Evolutionary conservation across 768 basidiomycete species (phyloP).

Genomic region (Hebeloma cylindrosporum): DNA sequence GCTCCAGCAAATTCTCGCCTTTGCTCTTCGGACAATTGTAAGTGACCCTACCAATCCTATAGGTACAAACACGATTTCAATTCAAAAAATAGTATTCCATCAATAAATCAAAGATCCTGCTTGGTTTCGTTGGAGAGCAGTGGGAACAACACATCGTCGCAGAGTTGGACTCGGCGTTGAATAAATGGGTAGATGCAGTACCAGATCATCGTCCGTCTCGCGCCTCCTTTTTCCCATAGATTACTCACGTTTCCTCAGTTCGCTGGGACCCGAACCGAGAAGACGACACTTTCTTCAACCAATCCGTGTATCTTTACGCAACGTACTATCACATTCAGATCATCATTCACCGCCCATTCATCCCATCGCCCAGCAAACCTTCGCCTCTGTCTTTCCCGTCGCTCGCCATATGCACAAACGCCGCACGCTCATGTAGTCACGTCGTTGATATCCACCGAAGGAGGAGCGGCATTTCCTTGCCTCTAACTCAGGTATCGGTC

Average conservation of each 20-base stretch:
- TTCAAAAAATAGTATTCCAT: slow-evolving; percentile 76
- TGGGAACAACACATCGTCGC: slow-evolving; percentile 74
- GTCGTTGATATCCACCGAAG: slow-evolving; percentile 61
- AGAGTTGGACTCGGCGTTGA: slow-evolving; percentile 69
- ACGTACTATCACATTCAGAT: slow-evolving; percentile 64
- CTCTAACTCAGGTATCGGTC: slow-evolving; percentile 36
- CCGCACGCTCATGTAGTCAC: slow-evolving; percentile 81
- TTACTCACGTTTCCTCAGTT: slow-evolving; percentile 28
- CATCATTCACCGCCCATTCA: slow-evolving; percentile 75
- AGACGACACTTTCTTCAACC: slow-evolving; percentile 48
- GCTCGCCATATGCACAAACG: slow-evolving; percentile 74
- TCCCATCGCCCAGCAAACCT: slow-evolving; percentile 55
- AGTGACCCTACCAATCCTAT: slow-evolving; percentile 19
- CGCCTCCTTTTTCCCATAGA: not conserved
- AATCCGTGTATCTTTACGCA: slow-evolving; percentile 57
- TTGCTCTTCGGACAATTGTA: slow-evolving; percentile 64
- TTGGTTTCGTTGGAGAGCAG: slow-evolving; percentile 58
- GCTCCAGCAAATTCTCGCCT: slow-evolving; percentile 63
- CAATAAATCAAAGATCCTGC: slow-evolving; percentile 65
- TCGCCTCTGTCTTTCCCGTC: slow-evolving; percentile 58
- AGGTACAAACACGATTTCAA: not conserved
- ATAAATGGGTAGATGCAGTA: slow-evolving; percentile 68
- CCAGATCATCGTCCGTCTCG: slow-evolving; percentile 53
- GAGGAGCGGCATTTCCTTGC: slow-evolving; percentile 30
- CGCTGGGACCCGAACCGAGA: slow-evolving; percentile 55